Base-by-base conservation (phyloP, 257 asterid species). In the Linderniella brevidens region DNA sequence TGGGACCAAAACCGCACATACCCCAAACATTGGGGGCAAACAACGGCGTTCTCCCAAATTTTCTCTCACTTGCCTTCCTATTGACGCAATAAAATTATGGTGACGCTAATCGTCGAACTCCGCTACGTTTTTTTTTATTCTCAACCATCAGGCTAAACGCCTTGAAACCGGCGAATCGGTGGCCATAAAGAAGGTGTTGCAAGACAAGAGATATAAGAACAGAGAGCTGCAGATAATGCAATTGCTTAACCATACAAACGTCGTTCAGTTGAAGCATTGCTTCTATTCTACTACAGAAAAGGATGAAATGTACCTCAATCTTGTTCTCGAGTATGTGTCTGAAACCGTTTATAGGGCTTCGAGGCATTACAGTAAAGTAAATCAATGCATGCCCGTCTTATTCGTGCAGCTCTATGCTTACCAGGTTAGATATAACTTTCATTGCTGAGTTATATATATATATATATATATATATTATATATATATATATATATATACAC, bases 141-240 rank as follows among this genome's bases (percentile, higher is more conserved):
- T n/a, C 3, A 25, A 25, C 6, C 12, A 6, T 53, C 41, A 85
- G 96, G 96, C 93, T 0, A 85, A 76, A 61, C 78, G 96, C 68
- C 60, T 85, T 20, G 96, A 85, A 64, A 66, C 80, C 8, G 78
- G 80, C 13, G 92, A 81, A 46, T 47, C 80, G 6, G 32, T 25
- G 6, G 32, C 32, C 32, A 25, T 25, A 25, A 25, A 25, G 32
- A 25, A 25, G 32, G 96, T 85, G 61, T 76, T 85, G 35, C 96
- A 85, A 43, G 96, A 85, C 64, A 68, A 77, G 69, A 78, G 96
- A 75, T 85, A 85, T 67, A 85, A 85, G 80, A 85, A 85, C 61
- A 59, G 96, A 49, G 96, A 85, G 54, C 80, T 78, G 19, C 88
- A 75, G 66, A 73, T 82, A 29, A 76, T 85, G 82, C 81, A 75